Evolutionary conservation across 495 filamentous ascomycete species (phyloP).

Genomic region (Penicillium simplicissimum): DNA sequence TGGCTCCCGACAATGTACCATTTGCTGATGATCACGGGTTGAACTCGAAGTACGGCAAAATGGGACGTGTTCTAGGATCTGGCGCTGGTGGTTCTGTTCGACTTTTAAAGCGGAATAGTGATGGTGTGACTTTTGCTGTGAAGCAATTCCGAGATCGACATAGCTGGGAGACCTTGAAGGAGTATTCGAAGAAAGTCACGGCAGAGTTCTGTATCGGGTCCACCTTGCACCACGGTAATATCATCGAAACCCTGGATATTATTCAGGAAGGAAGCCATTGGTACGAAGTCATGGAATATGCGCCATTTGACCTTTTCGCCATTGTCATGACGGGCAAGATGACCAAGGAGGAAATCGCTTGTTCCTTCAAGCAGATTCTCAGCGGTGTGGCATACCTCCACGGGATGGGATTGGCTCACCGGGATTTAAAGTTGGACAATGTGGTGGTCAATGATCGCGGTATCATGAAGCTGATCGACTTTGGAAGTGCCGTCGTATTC

Average conservation of each 20-base stretch:
- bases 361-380: conserved; percentile 91
- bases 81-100: conserved; percentile 95
- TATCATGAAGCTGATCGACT: conserved; percentile 99
- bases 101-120: conserved; percentile 87
- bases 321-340: conserved; percentile 99
- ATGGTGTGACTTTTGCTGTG: conserved; percentile 91
- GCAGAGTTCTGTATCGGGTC: conserved; percentile 99
- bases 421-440: conserved; percentile 97
- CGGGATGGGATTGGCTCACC: conserved; percentile 91
- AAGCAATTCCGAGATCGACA: conserved; percentile 96
- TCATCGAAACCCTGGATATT: conserved; percentile 97
- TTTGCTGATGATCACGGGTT: conserved; percentile 95
- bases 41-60: conserved; percentile 88
- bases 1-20: conserved; percentile 66
- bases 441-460: conserved; percentile 95
- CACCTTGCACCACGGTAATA: conserved; percentile 95
- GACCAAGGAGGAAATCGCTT: conserved; percentile 85
- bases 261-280: conserved; percentile 92
- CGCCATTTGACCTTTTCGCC: conserved; percentile 95
- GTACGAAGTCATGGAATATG: conserved; percentile 99
- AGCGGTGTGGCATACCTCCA: conserved; percentile 97
- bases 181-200: conserved; percentile 99
- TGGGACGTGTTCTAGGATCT: conserved; percentile 89
- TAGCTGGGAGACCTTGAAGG: conserved; percentile 87
- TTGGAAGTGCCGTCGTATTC: conserved; percentile 96